Evolutionary conservation across 2,329 filamentous ascomycete species (phyloP), one percentile per base, ranked within the genome.

Genomic region (Colletotrichum costaricense): DNA sequence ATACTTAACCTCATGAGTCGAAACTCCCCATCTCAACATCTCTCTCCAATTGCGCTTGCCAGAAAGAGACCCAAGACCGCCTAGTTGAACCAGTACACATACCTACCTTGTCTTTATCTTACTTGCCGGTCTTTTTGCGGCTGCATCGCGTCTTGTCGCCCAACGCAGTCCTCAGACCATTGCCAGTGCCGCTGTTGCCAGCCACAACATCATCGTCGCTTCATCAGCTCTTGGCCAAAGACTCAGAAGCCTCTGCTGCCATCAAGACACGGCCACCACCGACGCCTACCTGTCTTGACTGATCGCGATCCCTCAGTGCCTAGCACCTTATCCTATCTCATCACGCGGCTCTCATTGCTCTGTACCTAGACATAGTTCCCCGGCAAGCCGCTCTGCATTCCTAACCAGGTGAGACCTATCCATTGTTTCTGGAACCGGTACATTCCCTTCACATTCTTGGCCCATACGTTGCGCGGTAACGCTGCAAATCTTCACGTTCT

Each of bases 391-490:
- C 24, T 68, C n/a, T 68, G 38, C 73, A 76, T 76, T 76, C 73
- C 63, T 70, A 26, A 28, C 12, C 4, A 55, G 66, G 74, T 75
- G 62, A 76, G 73, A 68, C 73, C 56, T 57, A 52, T 22, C 67
- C 22, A 73, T 76, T 75, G 73, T 71, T 68, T 57, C 33, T 65
- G 59, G 69, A 64, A 74, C 73, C 35, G 11, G 22, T 4, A 24
- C 66, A 75, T 76, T 73, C 69, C 63, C 19, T 9, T n/a, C 42
- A 49, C 42, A 49, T n/a, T 49, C 42, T 65, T 49, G 22, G 24
- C 33, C 33, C n/a, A 30, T 56, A 55, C 63, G 73, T 75, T 75
- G 74, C 74, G 64, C 73, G 56, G 73, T 69, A 73, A 73, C 74
- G 35, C 26, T 30, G 3, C 22, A 52, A 42, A 42, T 42, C 62